A percentile compares a stretch with the other conserved stretches of the same genome.
Conservation (phyloP, 176 grass and related monocot genomes). For the Cenchrus americanus region DNA sequence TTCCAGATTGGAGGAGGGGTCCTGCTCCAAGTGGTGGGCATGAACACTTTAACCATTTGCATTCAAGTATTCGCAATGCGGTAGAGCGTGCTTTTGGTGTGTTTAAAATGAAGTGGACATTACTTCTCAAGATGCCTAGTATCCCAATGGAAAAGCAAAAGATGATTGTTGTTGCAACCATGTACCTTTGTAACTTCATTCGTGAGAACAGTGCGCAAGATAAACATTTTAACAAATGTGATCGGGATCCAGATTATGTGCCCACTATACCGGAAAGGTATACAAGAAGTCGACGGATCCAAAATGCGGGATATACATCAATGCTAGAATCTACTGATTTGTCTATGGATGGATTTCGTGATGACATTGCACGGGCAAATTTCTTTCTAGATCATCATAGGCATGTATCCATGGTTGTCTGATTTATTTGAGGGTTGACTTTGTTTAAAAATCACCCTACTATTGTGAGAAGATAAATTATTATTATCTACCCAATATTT, state of each 20-base stretch:
- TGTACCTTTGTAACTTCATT: neutral
- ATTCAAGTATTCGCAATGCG: neutral
- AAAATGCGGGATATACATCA: neutral
- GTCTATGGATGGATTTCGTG: neutral
- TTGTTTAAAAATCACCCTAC: no score
- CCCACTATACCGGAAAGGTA: neutral
- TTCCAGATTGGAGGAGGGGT: no score
- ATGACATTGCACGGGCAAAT: neutral
- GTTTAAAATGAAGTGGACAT: neutral
- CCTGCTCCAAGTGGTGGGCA: neutral
- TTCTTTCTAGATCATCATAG: neutral
- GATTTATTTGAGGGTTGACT: no score
- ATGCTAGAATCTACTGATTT: neutral
- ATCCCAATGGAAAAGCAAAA: neutral
- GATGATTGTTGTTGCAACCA: neutral
- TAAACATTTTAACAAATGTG: neutral
- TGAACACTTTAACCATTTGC: neutral
- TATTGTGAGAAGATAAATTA: no score
- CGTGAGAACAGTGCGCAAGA: neutral
- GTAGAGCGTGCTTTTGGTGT: neutral
- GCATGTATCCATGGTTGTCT: no score
- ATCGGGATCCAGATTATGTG: neutral
- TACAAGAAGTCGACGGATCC: no score
- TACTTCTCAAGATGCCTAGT: neutral
- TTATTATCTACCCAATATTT: no score